phyloP scores from a whole-genome alignment of 2,329 filamentous ascomycete species.

The Xylariaceae sp. region DNA sequence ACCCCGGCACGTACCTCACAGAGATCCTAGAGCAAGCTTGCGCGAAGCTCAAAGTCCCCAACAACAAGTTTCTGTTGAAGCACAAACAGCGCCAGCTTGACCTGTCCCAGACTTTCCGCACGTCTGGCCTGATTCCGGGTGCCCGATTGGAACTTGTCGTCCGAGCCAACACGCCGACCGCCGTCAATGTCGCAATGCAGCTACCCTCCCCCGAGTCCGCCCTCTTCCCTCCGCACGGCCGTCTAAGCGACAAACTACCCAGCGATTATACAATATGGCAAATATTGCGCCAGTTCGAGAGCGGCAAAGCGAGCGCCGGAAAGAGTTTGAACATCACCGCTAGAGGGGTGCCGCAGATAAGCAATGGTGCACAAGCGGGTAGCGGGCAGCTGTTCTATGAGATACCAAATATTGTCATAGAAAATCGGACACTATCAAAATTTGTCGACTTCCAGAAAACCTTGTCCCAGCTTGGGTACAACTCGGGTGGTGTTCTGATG shows the following conservation, averaged over 20 bases:
- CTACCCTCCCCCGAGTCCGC: conserved; percentile 75
- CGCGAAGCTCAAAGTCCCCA: conserved; percentile 75
- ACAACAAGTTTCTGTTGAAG: conserved; percentile 83
- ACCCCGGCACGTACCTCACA: conserved; percentile 78
- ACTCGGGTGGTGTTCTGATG: conserved; percentile 80
- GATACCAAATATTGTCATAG: conserved; percentile 81
- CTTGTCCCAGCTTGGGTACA: conserved; percentile 84
- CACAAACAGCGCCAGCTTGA: conserved; percentile 87
- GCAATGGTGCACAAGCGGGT: conserved; percentile 57
- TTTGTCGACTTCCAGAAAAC: conserved; percentile 90
- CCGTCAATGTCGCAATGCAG: conserved; percentile 88
- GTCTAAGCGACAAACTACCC: conserved; percentile 83
- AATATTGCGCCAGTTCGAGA: conserved; percentile 88
- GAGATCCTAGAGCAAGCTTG: conserved; percentile 91
- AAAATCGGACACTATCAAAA: conserved; percentile 78
- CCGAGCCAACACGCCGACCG: conserved; percentile 82
- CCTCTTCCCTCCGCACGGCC: conserved; percentile 65
- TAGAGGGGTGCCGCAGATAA: conserved; percentile 72
- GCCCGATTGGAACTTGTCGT: conserved; percentile 93
- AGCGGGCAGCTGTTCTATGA: conserved; percentile 88
- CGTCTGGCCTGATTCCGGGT: conserved; percentile 81
- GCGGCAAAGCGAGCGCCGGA: conserved; percentile 67
- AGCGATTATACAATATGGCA: conserved; percentile 91
- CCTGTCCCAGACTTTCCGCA: conserved; percentile 81
- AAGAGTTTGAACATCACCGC: conserved; percentile 81